These are phyloP conservation scores for Leccinum pellstonianum DNA, from an alignment of 768 basidiomycete genomes.

Conservation along the genomic window DNA sequence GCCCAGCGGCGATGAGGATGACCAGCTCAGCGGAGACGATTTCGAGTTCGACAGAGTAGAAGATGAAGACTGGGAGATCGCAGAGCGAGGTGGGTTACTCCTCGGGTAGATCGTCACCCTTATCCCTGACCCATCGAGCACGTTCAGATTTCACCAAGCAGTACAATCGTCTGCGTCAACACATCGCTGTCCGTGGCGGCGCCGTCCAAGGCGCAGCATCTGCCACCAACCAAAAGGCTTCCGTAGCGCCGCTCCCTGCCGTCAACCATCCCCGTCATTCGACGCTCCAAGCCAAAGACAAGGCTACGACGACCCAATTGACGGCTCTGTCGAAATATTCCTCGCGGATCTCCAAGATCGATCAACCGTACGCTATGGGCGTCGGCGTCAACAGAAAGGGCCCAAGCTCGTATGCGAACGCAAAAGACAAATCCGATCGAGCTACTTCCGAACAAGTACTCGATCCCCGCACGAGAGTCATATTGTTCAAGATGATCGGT, in stretches of 20 bases:
- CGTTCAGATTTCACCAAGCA: conserved; percentile 94
- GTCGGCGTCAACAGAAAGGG: conserved; percentile 91
- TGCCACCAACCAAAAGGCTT: conserved; percentile 43
- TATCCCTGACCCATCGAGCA: background rate
- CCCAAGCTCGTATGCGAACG: conserved; percentile 80
- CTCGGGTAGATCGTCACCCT: background rate
- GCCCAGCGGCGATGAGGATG: conserved; percentile 26
- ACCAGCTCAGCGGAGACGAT: conserved; percentile 44
- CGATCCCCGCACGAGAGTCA: conserved; percentile 91
- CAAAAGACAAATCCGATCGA: conserved; percentile 95
- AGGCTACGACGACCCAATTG: conserved; percentile 68
- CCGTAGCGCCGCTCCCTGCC: conserved; percentile 65
- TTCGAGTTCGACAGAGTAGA: conserved; percentile 66
- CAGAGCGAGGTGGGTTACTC: conserved; percentile 64
- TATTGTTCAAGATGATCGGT: conserved; percentile 95
- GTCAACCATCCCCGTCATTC: conserved; percentile 61
- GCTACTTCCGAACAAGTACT: conserved; percentile 97
- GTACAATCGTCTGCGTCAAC: conserved; percentile 91
- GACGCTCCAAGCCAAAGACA: conserved; percentile 46
- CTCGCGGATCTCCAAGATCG: conserved; percentile 71
- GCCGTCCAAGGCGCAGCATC: conserved; percentile 60
- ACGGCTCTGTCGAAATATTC: conserved; percentile 74
- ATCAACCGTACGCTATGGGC: conserved; percentile 62
- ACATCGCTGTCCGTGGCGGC: conserved; percentile 80
- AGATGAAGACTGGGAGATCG: conserved; percentile 87